Base-by-base conservation (phyloP, 352 stramenopile species). In the Pythium rhizo-oryzae region DNA sequence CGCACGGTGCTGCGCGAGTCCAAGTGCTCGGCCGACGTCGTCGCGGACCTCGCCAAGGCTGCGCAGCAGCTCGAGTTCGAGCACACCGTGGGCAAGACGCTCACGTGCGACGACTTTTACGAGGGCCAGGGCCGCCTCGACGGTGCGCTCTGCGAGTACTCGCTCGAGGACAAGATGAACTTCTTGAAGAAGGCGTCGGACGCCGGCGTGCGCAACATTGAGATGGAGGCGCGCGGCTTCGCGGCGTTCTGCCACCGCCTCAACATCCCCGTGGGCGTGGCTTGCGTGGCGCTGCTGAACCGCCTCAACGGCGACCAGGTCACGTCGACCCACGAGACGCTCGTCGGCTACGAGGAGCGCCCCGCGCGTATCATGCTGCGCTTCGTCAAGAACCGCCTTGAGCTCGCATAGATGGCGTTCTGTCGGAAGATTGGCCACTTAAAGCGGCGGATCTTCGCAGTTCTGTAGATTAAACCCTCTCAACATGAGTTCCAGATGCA, bases 91-190 rank as follows among this genome's bases (percentile, higher is more conserved):
- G 85, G 87, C 66, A 95, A 95, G 78, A 95, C 87, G 54, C 80
- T 95, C 41, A 91, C 79, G 53, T 91, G 84, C 74, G 87, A 95
- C 72, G 87, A 92, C 70, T 95, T 95, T 49, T 95, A 95, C 74
- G 86, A 93, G 50, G 86, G 82, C 46, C 87, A 95, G 58, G 87
- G 87, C 33, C 87, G 87, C 15, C 72, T 95, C 24, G 87, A 95
- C 39, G 87, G 87, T 35, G 85, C 87, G 47, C 88, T 94, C 64
- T 92, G 84, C 70, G 85, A 93, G 67, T 92, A 89, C 76, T 87
- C 84, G 16, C 59, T 78, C 21, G 85, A 95, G 25, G 84, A 95
- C 71, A 93, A 94, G 71, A 81, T 93, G 65, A 64, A 64, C 15
- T 95, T 92, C 65, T 67, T 95, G 53, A 65, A 89, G 43, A 76